Percentiles rank a stretch among this genome's conserved stretches.
Conservation (phyloP, 768 basidiomycete species). For the Mycena polygramma region DNA sequence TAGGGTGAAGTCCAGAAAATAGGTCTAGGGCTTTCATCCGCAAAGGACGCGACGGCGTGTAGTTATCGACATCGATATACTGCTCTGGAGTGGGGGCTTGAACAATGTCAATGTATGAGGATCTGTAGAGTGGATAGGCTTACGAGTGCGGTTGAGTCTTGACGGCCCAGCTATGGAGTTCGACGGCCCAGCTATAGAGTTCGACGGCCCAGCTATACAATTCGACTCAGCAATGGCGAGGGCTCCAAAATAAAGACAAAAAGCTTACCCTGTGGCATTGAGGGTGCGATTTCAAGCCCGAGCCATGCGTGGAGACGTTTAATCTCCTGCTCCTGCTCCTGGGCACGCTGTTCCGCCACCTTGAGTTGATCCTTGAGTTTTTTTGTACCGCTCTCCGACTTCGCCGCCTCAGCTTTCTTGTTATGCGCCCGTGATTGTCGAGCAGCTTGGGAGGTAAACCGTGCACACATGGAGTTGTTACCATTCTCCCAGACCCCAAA, state of each 20-base stretch:
- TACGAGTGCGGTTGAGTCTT: background rate
- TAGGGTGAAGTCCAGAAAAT: background rate
- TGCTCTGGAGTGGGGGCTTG: background rate
- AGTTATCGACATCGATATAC: background rate
- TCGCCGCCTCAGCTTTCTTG: background rate
- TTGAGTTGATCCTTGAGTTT: background rate
- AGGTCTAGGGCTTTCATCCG: background rate
- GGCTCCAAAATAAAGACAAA: too few species aligned
- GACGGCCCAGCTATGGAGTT: background rate
- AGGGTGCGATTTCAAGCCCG: too few species aligned
- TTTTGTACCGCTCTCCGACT: background rate
- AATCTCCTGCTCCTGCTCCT: background rate
- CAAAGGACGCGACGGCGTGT: background rate
- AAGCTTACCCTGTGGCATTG: too few species aligned
- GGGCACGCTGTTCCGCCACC: too few species aligned
- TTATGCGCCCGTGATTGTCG: background rate
- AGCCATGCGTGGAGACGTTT: background rate
- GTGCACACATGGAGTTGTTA: background rate
- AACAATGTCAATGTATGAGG: background rate
- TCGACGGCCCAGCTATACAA: too few species aligned
- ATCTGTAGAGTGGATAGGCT: background rate
- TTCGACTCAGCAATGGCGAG: background rate
- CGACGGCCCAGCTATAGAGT: too few species aligned
- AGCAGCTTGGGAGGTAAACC: background rate
- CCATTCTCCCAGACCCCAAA: background rate